Base-by-base conservation (phyloP, 2,329 filamentous ascomycete genomes). In the Laburnicola sp. region DNA sequence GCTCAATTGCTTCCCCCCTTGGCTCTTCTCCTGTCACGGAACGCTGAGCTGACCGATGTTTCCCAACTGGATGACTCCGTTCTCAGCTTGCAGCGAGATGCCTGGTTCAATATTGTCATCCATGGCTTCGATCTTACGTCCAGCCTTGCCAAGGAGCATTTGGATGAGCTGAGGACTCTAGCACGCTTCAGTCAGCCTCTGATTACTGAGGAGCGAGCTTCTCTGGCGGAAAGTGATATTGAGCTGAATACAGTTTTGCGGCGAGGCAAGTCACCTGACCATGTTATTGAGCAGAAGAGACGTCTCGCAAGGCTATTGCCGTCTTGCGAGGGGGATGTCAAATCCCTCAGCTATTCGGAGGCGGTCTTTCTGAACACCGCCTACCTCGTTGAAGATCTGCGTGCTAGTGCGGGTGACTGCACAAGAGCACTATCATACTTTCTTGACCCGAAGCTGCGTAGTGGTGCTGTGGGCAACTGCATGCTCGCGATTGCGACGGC, bases 21-120 rank as follows among this genome's bases (percentile, higher is more conserved):
- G n/a, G 90, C 94, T 6, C 80, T 91, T 1, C 82, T 99, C 45
- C 88, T 96, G 71, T 87, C 90, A 6, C 69, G 70, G 48, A 73
- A 68, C 49, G 66, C 57, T 46, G 59, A 56, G 50, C 74, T 75
- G 48, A 83, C 88, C 45, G 87, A 92, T 45, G 86, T 93, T 51
- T 63, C 74, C 21, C 68, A 74, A 34, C 71, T 77, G 10, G 68
- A 74, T 27, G 66, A 80, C 27, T 67, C 66, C 4, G 83, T 85
- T 6, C 82, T 88, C 54, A 82, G 84, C 25, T 76, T 95, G 50
- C 82, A 94, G 60, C 86, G 93, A 45, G 92, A 99, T 78, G 90
- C 91, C 4, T 99, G 94, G 94, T 97, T 97, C 76, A 99, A 99
- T 65, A 91, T 97, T 56, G 89, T 92, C 22, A 88, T 96, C 0